These are phyloP conservation scores for Silene latifolia DNA, from an alignment of 148 eudicot species.

Conservation along the genomic window DNA sequence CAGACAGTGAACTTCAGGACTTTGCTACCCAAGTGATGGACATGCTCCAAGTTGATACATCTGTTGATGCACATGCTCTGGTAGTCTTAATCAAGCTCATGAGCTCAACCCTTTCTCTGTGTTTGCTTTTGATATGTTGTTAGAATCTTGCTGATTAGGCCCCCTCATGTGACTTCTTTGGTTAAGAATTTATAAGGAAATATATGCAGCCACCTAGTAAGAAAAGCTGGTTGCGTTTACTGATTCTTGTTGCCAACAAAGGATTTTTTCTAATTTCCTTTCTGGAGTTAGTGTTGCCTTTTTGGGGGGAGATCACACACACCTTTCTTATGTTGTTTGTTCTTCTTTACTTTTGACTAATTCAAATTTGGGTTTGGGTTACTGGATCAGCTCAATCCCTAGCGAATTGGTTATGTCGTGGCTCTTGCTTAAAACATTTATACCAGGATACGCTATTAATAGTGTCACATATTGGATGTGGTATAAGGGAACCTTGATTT, in stretches of 20 bases:
- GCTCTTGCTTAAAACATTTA: not conserved
- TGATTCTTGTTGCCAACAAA: not conserved
- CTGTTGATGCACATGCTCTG: slow-evolving; percentile 91
- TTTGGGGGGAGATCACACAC: not conserved
- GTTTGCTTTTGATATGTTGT: not conserved
- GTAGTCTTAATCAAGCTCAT: slow-evolving; percentile 37
- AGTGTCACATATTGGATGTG: not conserved
- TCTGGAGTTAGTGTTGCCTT: not conserved
- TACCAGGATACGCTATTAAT: not conserved
- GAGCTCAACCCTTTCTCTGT: not conserved
- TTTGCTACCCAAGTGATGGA: slow-evolving; percentile 71
- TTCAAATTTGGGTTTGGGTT: not conserved
- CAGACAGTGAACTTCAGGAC: slow-evolving; percentile 86
- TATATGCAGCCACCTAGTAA: not conserved
- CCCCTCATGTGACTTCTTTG: not conserved
- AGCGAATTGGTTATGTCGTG: not conserved
- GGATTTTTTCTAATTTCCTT: too few relatives aligned
- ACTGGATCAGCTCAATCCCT: not conserved
- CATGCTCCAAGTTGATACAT: slow-evolving; percentile 71
- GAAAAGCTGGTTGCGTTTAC: not conserved
- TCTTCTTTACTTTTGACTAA: not conserved
- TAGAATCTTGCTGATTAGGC: slow-evolving; percentile 2
- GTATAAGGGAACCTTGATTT: not conserved
- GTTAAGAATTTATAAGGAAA: not conserved
- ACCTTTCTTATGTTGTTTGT: not conserved